Evolutionary conservation across 2,329 filamentous ascomycete species (phyloP), one percentile per base, ranked within the genome.

Genomic region (Aureobasidium uvarum): DNA sequence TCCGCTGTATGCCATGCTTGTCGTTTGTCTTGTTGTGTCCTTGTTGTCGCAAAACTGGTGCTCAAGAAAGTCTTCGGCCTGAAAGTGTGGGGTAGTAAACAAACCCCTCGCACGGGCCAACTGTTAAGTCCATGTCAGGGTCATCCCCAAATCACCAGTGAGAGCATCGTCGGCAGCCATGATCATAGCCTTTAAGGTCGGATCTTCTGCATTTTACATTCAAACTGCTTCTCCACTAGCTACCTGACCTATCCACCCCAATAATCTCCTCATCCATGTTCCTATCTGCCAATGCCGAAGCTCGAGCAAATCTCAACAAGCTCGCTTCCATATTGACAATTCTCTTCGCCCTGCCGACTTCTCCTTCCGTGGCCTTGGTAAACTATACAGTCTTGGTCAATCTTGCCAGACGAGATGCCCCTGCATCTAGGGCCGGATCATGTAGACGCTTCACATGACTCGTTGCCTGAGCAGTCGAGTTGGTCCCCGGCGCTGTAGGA

Each of bases 1-100:
- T 65, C 77, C 77, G 68, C 81, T 81, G 73, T 78, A 81, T 66
- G 80, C 79, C 80, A 82, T 82, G 13, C 25, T 38, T 16, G 13
- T 48, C 43, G 41, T 38, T 18, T 50, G 41, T 59, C 28, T 36
- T 39, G 31, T 39, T n/a, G 33, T 50, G 33, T 62, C 20, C 10
- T 48, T 62, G 58, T 59, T 59, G 41, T 58, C 54, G 54, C 54
- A 59, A 59, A 59, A 36, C 18, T 36, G 18, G 28, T 36, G 33
- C 41, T 46, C 8, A 10, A 7, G 41, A 59, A 59, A 59, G 25
- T 46, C 55, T 59, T 45, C 28, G 10, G 18, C n/a, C 55, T 43
- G 6, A 11, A 11, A 28, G 7, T 59, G 55, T 33, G 55, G 55
- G 41, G 41, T 23, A 59, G 55, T 59, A 59, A 59, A 59, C 55